Percentiles rank a stretch among this genome's conserved stretches.
Conservation (phyloP, 495 filamentous ascomycete genomes). For the Podospora pseudoanserina region DNA sequence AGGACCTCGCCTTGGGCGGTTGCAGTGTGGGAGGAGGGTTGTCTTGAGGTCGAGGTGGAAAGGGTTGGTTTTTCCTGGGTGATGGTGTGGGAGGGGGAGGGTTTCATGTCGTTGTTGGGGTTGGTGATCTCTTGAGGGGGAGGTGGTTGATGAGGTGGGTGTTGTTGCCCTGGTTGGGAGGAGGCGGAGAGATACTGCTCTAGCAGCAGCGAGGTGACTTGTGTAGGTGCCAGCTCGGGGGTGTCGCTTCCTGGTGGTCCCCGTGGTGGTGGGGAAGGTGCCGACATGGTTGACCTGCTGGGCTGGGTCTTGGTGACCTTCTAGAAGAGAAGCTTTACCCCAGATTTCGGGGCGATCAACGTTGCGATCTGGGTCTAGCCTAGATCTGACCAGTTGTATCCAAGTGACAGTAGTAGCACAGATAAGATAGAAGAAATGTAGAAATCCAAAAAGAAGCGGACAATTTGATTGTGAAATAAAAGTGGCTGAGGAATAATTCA, state of each 20-base stretch:
- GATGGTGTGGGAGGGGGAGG: background rate
- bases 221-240: background rate
- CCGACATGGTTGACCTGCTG: background rate
- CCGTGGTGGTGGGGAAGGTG: background rate
- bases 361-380: background rate
- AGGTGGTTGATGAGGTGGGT: background rate
- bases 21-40: background rate
- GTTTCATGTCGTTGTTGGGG: background rate
- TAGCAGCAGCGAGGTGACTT: background rate
- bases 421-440: background rate
- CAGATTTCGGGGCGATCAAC: background rate
- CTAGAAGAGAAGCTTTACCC: background rate
- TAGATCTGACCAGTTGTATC: background rate
- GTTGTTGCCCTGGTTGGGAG: background rate
- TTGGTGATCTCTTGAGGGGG: background rate
- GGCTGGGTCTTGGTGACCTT: background rate
- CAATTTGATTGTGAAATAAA: background rate
- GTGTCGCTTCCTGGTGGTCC: background rate
- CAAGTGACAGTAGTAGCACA: background rate
- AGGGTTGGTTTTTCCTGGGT: background rate
- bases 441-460: background rate
- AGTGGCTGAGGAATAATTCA: background rate
- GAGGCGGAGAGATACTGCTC: background rate
- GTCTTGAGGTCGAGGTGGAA: background rate
- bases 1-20: background rate